A percentile compares a stretch with the other conserved stretches of the same genome.
phyloP scores from a whole-genome alignment of 1,139 yeast genomes.

The Kodamaea plutei region DNA sequence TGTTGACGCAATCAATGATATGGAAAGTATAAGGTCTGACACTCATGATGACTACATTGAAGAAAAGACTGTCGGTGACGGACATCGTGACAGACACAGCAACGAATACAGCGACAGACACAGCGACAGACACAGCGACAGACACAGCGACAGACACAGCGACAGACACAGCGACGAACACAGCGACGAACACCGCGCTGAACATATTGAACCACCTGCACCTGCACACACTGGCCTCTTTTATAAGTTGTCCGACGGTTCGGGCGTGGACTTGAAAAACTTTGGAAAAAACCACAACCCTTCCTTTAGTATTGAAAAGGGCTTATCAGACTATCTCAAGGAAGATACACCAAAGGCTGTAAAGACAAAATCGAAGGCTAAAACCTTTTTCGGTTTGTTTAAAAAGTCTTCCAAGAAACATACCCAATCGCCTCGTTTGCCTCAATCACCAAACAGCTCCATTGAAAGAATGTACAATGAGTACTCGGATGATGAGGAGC shows the following conservation, averaged over 20 bases:
- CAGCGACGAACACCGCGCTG: too few relatives aligned
- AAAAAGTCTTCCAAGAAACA: constrained; percentile 16
- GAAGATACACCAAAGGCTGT: constrained; percentile 10
- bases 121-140: background rate
- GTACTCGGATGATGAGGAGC: constrained; percentile 2
- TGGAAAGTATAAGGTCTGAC: constrained; percentile 1
- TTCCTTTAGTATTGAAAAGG: constrained; percentile 24
- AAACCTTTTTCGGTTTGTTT: constrained; percentile 25
- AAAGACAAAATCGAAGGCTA: constrained; percentile 11
- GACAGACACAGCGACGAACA: background rate
- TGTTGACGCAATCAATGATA: constrained; percentile 5
- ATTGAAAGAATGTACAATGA: constrained; percentile 10
- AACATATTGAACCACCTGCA: background rate
- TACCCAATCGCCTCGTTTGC: constrained; percentile 13
- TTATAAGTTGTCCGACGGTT: constrained; percentile 33
- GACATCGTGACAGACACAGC: background rate
- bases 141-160: background rate
- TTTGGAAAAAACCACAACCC: constrained; percentile 43
- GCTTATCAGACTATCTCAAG: constrained; percentile 14
- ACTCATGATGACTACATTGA: constrained; percentile 3
- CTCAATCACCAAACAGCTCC: constrained; percentile 14
- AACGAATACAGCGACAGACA: background rate
- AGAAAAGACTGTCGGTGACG: background rate
- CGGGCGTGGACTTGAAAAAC: constrained; percentile 38
- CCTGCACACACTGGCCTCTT: constrained; percentile 11